Conservation (phyloP, 345 rosid genomes). For the Ceriops zippeliana region DNA sequence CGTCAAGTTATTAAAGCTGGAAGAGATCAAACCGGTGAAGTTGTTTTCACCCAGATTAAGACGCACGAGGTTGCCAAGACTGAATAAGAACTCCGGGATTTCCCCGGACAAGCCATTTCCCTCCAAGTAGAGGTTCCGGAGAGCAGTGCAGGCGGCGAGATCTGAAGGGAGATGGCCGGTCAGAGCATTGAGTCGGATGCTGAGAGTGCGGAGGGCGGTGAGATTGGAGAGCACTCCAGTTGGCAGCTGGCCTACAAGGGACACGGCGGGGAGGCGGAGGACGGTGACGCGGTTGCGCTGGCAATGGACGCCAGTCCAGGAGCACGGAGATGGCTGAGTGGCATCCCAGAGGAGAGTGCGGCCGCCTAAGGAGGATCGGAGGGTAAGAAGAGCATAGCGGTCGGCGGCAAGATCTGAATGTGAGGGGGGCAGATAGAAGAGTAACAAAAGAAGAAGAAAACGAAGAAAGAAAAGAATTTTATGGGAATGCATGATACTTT, state of each 20-base stretch:
- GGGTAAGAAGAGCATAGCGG: slow-evolving; percentile 64
- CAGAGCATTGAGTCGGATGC: slow-evolving; percentile 74
- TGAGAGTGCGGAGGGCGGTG: slow-evolving; percentile 67
- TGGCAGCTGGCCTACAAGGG: slow-evolving; percentile 69
- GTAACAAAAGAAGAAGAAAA: slow-evolving; percentile 16
- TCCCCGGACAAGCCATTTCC: slow-evolving; percentile 75
- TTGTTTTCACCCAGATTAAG: slow-evolving; percentile 64
- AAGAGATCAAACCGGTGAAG: slow-evolving; percentile 60
- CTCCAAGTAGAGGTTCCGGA: slow-evolving; percentile 73
- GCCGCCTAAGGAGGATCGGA: slow-evolving; percentile 77
- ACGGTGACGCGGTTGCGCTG: slow-evolving; percentile 55
- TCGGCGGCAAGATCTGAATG: slow-evolving; percentile 75
- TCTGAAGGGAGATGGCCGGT: slow-evolving; percentile 66
- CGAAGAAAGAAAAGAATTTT: not conserved
- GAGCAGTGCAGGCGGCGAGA: slow-evolving; percentile 56
- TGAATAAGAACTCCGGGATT: slow-evolving; percentile 57
- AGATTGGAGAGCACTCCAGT: slow-evolving; percentile 67
- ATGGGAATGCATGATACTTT: not conserved
- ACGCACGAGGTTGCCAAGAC: slow-evolving; percentile 53
- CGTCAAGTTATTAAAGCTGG: slow-evolving; percentile 56
- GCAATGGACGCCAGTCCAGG: slow-evolving; percentile 79
- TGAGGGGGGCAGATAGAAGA: slow-evolving; percentile 18
- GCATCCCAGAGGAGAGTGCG: slow-evolving; percentile 72
- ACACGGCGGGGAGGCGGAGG: slow-evolving; percentile 76
- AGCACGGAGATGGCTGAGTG: slow-evolving; percentile 55